Conservation (phyloP, 208 protist species). For the Trypanosoma brucei region DNA sequence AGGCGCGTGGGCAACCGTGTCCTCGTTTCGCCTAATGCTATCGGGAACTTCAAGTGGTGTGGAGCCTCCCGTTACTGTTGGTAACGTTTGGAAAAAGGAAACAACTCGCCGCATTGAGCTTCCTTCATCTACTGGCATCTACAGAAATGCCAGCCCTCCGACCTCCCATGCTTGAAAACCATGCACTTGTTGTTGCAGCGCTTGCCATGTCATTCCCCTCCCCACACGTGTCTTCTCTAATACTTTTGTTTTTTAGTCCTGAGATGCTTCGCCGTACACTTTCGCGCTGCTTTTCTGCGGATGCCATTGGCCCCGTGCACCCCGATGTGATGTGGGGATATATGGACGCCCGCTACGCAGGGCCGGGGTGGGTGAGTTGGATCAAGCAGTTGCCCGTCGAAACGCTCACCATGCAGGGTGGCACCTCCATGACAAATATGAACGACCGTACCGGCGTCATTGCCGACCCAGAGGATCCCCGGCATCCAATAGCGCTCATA, state of each 20-base stretch:
- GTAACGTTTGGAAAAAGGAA: too few species aligned
- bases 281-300: constrained; percentile 24
- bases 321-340: constrained; percentile 81
- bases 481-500: constrained; percentile 66
- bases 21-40: too few species aligned
- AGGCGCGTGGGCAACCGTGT: too few species aligned
- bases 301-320: constrained; percentile 72
- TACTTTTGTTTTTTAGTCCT: background rate
- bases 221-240: too few species aligned
- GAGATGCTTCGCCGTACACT: constrained; percentile 72
- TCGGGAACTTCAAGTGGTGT: too few species aligned
- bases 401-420: constrained; percentile 69
- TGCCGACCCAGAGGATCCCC: constrained; percentile 77
- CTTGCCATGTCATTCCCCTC: too few species aligned
- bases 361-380: constrained; percentile 72
- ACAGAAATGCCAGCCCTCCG: too few species aligned
- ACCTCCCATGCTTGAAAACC: too few species aligned
- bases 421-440: constrained; percentile 64
- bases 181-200: too few species aligned
- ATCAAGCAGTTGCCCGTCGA: constrained; percentile 74
- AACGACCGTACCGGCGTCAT: constrained; percentile 78
- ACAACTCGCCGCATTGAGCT: too few species aligned
- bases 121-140: too few species aligned
- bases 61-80: too few species aligned
- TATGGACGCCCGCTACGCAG: constrained; percentile 77